Evolutionary conservation across 1,284 basidiomycete genomes (phyloP).

Genomic region (Heterobasidion parviporum): DNA sequence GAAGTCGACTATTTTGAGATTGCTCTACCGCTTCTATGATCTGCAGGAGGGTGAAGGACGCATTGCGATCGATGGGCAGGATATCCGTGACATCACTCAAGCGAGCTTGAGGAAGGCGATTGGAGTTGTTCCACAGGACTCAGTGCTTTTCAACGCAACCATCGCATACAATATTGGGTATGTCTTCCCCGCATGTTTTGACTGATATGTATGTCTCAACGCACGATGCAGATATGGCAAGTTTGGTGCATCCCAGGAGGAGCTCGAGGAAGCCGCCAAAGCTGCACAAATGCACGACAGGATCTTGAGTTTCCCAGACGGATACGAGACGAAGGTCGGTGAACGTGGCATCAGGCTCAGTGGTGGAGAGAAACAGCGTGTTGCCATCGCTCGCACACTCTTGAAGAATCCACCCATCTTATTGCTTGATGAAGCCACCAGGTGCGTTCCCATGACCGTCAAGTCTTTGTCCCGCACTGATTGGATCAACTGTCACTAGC

Average conservation of each 20-base stretch:
- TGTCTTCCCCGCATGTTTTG: constrained; percentile 8
- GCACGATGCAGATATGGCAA: constrained; percentile 51
- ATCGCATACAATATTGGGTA: constrained; percentile 73
- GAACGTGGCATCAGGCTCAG: constrained; percentile 79
- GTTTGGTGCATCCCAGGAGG: constrained; percentile 56
- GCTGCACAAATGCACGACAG: constrained; percentile 81
- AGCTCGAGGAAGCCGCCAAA: constrained; percentile 65
- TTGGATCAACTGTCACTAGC: constrained; percentile 23
- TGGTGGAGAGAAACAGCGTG: constrained; percentile 79
- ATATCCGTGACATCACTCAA: constrained; percentile 82
- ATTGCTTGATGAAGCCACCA: constrained; percentile 77
- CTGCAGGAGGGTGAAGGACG: constrained; percentile 64
- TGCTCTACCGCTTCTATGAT: constrained; percentile 89
- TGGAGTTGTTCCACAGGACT: constrained; percentile 78
- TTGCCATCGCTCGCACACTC: constrained; percentile 82
- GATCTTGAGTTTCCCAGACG: constrained; percentile 72
- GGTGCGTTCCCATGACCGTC: constrained; percentile 28
- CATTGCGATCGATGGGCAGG: constrained; percentile 76
- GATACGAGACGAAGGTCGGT: constrained; percentile 72
- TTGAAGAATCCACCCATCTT: constrained; percentile 82
- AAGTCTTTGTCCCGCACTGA: neutral
- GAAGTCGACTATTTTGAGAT: constrained; percentile 76
- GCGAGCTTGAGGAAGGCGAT: constrained; percentile 70
- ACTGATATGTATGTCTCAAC: neutral
- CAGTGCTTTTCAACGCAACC: constrained; percentile 78